Percentiles rank a stretch among this genome's conserved stretches.
phyloP scores from a whole-genome alignment of 257 asterid genomes.

The Solanum habrochaites region DNA sequence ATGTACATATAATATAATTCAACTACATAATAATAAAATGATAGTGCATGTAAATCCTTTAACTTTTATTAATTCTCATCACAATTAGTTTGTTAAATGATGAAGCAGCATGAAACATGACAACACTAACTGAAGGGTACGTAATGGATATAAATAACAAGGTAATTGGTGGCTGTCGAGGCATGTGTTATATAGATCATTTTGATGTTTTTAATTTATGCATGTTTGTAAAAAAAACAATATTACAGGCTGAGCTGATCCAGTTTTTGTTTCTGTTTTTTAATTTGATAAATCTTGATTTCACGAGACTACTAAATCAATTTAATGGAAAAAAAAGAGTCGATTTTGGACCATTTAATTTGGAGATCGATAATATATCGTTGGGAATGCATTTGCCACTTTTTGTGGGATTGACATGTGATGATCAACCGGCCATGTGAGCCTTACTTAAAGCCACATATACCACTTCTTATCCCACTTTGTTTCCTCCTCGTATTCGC shows the following conservation, averaged over 20 bases:
- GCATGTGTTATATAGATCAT: not conserved
- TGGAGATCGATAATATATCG: not conserved
- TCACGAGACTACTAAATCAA: not conserved
- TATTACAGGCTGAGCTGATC: not conserved
- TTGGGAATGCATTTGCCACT: not conserved
- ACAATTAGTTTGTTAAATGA: not conserved
- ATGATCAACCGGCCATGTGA: constrained; percentile 5
- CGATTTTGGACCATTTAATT: not conserved
- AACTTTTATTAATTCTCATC: not conserved
- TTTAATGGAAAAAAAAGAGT: not conserved
- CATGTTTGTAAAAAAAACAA: not conserved
- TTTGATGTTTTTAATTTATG: not conserved
- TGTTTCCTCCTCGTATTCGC: not conserved
- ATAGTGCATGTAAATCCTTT: not conserved
- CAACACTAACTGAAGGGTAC: not conserved
- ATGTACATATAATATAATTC: not conserved
- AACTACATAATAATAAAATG: not conserved
- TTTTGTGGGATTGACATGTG: constrained; percentile 4
- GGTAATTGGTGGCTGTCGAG: not conserved
- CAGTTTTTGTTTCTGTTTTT: too few species aligned
- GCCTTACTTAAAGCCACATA: not conserved
- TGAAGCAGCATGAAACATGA: not conserved
- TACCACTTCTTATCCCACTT: not conserved
- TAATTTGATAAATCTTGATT: not conserved
- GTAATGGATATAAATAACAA: not conserved